phyloP scores from a whole-genome alignment of 139 green algal species.

The Mesotaenium endlicherianum region DNA sequence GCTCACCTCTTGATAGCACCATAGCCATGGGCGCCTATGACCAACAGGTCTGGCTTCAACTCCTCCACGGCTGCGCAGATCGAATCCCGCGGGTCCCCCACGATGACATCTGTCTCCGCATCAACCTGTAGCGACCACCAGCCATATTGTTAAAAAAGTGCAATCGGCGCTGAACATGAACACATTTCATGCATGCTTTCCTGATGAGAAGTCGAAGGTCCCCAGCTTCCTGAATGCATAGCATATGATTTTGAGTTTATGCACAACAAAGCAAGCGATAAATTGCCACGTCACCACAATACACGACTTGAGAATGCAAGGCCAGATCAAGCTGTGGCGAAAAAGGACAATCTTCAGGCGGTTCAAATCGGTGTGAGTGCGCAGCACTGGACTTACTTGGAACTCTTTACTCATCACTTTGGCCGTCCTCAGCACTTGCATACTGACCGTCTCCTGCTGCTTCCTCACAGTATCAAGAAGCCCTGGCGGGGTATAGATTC shows the following conservation, averaged over 20 bases:
- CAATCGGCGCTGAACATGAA: no score
- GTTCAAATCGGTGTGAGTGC: not conserved
- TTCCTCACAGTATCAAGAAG: constrained; percentile 35
- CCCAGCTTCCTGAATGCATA: not conserved
- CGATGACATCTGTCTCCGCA: constrained; percentile 34
- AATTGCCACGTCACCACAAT: not conserved
- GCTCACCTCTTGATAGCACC: constrained; percentile 35
- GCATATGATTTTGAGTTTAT: not conserved
- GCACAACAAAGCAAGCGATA: not conserved
- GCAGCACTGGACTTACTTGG: not conserved
- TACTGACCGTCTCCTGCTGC: constrained; percentile 34
- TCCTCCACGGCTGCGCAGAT: constrained; percentile 38
- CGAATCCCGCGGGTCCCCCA: constrained; percentile 26
- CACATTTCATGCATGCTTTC: not conserved
- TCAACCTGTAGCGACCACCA: not conserved
- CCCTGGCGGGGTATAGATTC: constrained; percentile 19
- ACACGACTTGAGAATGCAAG: not conserved
- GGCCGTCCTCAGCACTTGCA: constrained; percentile 15
- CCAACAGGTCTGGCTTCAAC: constrained; percentile 24
- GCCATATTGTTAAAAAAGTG: not conserved
- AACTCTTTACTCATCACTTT: constrained; percentile 34
- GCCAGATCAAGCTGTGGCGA: not conserved
- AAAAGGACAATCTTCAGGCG: not conserved
- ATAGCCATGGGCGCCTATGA: constrained; percentile 48
- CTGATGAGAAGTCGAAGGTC: not conserved